Base-by-base conservation (phyloP, 305 asterid genomes). In the Fraxinus ornus region DNA sequence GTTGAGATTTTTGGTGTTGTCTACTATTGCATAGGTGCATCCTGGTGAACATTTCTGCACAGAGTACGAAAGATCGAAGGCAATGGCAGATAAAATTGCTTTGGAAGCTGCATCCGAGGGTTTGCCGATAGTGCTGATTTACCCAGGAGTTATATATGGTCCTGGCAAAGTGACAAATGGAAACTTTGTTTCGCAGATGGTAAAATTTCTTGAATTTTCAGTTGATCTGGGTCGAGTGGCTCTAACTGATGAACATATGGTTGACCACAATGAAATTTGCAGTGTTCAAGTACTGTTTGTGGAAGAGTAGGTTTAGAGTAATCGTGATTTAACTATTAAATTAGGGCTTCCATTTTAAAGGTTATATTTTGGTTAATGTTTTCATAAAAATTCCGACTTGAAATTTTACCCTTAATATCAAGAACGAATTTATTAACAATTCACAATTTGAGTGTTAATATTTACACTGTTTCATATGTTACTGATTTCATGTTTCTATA, bases 141-240 rank as follows among this genome's bases (percentile, higher is more conserved):
- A 95, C 86, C 99, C 99, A 0, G 98, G 98, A 86, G 99, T 95
- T 83, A 87, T 95, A 73, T 95, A 94, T 82, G 99, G 98, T 33
- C 91, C 96, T 0, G 99, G 99, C 72, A 95, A 95, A 88, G 87
- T 92, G 57, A 92, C 99, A 17, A 84, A 91, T 79, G 98, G 96
- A 83, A 95, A 95, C 86, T 77, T 87, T 44, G 88, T 95, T 75
- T 94, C 98, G 3, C 91, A 87, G 35, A 6, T 93, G 98, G 98
- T 95, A 92, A 90, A 37, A 32, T 78, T 35, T 80, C 49, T 64
- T 21, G 6, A 57, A 41, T 77, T 12, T 9, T 84, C 77, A 76
- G 21, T 79, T 4, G 62, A 60, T 77, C 77, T 30, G 6, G 76
- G 37, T 32, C 71, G 35, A 12, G 22, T 77, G 7, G 55, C n/a